Evolutionary conservation across 106 monocot genomes (phyloP).

Genomic region (Vanilla planifolia): DNA sequence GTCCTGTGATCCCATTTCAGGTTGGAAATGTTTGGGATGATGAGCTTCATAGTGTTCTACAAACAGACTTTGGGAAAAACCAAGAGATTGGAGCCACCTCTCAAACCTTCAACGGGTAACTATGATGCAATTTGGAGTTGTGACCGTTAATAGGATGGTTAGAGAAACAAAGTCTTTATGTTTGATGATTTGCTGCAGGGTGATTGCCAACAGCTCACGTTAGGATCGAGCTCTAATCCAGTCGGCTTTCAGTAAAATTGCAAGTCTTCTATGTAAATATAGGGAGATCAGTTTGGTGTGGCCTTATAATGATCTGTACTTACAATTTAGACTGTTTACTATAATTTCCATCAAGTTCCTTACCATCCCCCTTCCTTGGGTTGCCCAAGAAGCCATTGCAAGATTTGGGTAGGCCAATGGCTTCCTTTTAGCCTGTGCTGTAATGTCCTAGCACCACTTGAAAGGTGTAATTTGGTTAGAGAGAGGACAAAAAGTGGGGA

Average conservation of each 20-base stretch:
- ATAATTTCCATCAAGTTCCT: conserved; percentile 2
- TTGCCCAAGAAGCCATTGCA: background rate
- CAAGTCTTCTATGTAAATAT: conserved; percentile 15
- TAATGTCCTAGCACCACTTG: background rate
- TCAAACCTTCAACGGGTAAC: conserved; percentile 31
- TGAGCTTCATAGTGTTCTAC: conserved; percentile 56
- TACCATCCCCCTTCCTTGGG: background rate
- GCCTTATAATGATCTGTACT: conserved; percentile 3
- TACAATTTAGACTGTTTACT: background rate
- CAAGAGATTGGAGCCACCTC: conserved; percentile 30
- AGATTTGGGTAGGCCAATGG: conserved; percentile 3
- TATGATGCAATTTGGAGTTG: background rate
- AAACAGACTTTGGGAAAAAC: conserved; percentile 41
- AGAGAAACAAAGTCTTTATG: background rate
- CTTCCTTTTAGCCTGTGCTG: conserved; percentile 10
- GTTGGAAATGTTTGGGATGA: conserved; percentile 48
- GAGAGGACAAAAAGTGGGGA: background rate
- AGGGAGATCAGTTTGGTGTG: background rate
- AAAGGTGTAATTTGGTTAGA: conserved; percentile 5
- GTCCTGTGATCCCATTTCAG: conserved; percentile 19
- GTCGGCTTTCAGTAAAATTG: background rate
- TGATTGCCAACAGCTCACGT: conserved; percentile 19
- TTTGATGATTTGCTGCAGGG: conserved; percentile 23
- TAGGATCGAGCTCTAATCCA: conserved; percentile 37
- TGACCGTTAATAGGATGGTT: background rate